Conservation (phyloP, 192 early-diverging fungal genomes). For the Irineochytrium annulatum region DNA sequence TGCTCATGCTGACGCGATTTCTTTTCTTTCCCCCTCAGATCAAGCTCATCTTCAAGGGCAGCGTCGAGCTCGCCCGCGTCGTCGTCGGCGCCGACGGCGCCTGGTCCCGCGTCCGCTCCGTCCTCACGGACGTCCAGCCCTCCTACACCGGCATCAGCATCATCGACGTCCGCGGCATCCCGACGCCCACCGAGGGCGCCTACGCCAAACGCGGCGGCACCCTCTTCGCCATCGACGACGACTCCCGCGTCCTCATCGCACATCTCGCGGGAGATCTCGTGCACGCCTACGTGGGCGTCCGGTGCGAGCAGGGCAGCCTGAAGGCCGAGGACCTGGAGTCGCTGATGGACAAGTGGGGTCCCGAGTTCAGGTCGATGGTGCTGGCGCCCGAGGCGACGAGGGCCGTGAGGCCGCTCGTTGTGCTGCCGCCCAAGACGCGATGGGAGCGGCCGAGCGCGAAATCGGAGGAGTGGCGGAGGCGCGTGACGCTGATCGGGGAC, state of each 20-base stretch:
- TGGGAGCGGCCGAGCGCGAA: slow-evolving; percentile 6
- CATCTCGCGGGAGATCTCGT: slow-evolving; percentile 8
- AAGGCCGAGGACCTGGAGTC: neutral
- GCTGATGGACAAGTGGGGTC: neutral
- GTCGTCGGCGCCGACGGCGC: slow-evolving; percentile 55
- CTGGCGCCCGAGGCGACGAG: neutral
- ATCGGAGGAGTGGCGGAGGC: too few relatives aligned
- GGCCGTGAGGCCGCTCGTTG: slow-evolving; percentile 6
- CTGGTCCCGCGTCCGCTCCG: slow-evolving; percentile 44
- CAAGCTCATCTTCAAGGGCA: slow-evolving; percentile 21
- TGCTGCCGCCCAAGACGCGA: neutral
- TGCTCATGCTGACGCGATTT: too few relatives aligned
- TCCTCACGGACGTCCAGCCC: slow-evolving; percentile 34
- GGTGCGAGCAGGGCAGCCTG: too few relatives aligned
- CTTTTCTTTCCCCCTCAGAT: neutral
- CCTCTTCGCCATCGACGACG: slow-evolving; percentile 27
- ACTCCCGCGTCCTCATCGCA: slow-evolving; percentile 27
- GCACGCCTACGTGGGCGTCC: neutral
- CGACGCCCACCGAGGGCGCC: slow-evolving; percentile 22
- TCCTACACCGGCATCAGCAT: slow-evolving; percentile 41
- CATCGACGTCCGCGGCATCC: slow-evolving; percentile 32
- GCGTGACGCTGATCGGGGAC: neutral
- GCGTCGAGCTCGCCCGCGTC: slow-evolving; percentile 36
- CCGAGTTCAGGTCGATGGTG: neutral
- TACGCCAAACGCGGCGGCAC: slow-evolving; percentile 37